Evolutionary conservation across 257 asterid species (phyloP).

Genomic region (Fraxinus pennsylvanica): DNA sequence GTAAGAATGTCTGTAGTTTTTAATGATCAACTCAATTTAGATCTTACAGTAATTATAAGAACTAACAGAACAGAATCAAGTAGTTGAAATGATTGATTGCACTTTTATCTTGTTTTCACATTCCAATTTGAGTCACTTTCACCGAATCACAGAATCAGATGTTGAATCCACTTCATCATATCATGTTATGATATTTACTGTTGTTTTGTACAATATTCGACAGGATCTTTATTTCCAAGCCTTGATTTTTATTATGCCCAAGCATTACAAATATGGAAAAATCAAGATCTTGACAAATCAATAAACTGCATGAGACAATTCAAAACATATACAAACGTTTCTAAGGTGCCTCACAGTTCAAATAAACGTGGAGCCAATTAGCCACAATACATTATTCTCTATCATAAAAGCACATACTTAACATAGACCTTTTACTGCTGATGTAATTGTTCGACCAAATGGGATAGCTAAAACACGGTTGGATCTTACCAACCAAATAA

Average conservation of each 20-base stretch:
- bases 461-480: constrained; percentile 8
- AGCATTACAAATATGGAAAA: not conserved
- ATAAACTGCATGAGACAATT: not conserved
- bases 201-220: not conserved
- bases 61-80: too few species aligned
- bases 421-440: not conserved
- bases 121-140: not conserved
- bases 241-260: too few species aligned
- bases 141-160: not conserved
- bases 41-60: too few species aligned
- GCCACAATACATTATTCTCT: constrained; percentile 23
- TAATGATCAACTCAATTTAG: too few species aligned
- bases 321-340: not conserved
- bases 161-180: not conserved
- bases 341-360: not conserved
- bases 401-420: not conserved
- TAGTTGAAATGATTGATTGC: too few species aligned
- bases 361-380: constrained; percentile 7
- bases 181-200: not conserved
- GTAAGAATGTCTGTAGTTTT: too few species aligned
- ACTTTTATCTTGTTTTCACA: not conserved
- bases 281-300: not conserved
- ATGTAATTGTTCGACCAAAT: constrained; percentile 9
- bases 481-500: constrained; percentile 63
- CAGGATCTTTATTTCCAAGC: not conserved